phyloP scores from a whole-genome alignment of 257 asterid genomes.

The Solanum sparsipilum region DNA sequence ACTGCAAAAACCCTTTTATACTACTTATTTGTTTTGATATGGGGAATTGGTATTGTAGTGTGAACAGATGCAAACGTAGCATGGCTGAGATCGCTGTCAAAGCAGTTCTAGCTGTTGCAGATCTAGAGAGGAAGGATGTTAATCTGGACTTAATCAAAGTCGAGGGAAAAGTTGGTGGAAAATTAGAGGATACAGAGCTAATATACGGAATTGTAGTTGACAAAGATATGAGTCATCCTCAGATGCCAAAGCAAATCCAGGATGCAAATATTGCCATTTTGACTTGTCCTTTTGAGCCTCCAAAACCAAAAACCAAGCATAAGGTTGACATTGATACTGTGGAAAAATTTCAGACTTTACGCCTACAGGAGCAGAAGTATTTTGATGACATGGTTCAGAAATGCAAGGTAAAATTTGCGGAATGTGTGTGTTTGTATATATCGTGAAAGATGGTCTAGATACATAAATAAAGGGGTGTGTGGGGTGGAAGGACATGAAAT shows the following conservation, averaged over 20 bases:
- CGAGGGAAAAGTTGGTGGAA: conserved; percentile 91
- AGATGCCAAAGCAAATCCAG: conserved; percentile 85
- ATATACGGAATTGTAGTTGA: conserved; percentile 77
- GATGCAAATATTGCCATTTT: conserved; percentile 85
- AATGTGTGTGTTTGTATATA: neutral
- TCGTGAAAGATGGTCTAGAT: neutral
- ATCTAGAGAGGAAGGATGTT: conserved; percentile 89
- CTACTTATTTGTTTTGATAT: neutral
- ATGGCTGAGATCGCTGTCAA: conserved; percentile 91
- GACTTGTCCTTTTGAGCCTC: conserved; percentile 95
- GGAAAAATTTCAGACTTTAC: conserved; percentile 67
- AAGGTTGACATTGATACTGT: conserved; percentile 88
- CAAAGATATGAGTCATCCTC: conserved; percentile 96
- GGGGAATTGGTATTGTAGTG: conserved; percentile 39
- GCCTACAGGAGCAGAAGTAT: conserved; percentile 74
- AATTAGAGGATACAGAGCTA: conserved; percentile 82
- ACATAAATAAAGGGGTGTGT: neutral
- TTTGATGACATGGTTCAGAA: conserved; percentile 86
- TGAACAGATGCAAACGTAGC: conserved; percentile 78
- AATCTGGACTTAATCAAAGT: conserved; percentile 86
- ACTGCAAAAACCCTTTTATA: neutral
- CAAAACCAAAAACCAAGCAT: conserved; percentile 96
- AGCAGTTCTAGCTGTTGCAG: conserved; percentile 95
- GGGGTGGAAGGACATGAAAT: neutral
- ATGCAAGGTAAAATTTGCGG: conserved; percentile 59